Percentiles rank a stretch among this genome's conserved stretches.
Conservation (phyloP, 1,139 yeast species). For the Candida neerlandica region DNA sequence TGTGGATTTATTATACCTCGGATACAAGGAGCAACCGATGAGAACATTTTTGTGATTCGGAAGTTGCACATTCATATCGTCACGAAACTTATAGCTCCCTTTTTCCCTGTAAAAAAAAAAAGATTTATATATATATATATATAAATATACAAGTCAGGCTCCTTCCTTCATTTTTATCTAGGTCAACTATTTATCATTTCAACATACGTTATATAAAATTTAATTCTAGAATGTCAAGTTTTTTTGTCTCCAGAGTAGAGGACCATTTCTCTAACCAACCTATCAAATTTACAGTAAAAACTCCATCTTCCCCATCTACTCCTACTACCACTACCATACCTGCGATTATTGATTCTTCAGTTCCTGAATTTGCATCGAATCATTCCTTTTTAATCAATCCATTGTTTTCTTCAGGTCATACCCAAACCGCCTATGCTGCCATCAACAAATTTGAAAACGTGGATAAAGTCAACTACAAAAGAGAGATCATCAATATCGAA, state of each 20-base stretch:
- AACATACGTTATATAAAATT: not conserved
- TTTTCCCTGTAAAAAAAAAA: too few relatives aligned
- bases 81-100: too few relatives aligned
- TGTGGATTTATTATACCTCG: too few relatives aligned
- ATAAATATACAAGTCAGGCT: too few relatives aligned
- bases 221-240: conserved; percentile 9
- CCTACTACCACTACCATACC: conserved; percentile 19
- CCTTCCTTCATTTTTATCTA: not conserved
- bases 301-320: not conserved
- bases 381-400: conserved; percentile 42
- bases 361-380: conserved; percentile 37
- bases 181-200: not conserved
- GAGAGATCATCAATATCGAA: conserved; percentile 39
- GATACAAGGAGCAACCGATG: too few relatives aligned
- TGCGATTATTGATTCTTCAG: conserved; percentile 29
- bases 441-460: conserved; percentile 37
- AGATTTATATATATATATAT: too few relatives aligned
- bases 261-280: conserved; percentile 31
- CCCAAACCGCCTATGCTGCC: conserved; percentile 52
- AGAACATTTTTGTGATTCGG: too few relatives aligned
- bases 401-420: conserved; percentile 42
- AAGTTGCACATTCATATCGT: too few relatives aligned
- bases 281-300: conserved; percentile 23
- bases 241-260: conserved; percentile 29
- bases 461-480: conserved; percentile 41